Evolutionary conservation across 2,329 filamentous ascomycete genomes (phyloP), one percentile per base, ranked within the genome.

Genomic region (Sphaerulina musiva): DNA sequence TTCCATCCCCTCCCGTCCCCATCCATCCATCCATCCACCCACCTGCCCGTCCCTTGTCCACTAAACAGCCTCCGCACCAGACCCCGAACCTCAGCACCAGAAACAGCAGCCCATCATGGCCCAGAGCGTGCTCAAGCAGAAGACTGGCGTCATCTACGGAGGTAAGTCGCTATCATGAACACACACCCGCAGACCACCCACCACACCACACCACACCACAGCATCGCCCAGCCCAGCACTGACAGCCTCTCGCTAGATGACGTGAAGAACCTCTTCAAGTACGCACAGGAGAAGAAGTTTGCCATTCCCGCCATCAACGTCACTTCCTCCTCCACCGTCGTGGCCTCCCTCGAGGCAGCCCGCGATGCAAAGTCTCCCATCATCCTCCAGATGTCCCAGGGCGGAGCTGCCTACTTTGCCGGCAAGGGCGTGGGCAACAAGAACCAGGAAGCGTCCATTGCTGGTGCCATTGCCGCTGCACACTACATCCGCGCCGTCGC

Each of bases 401-500:
- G 93, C 70, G 91, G 91, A 76, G 87, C 89, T 61, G 91, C 90
- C 68, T 73, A 72, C 69, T 70, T 72, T 62, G 62, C 63, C 68
- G 72, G 74, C 56, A 77, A 78, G 85, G 89, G 87, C 71, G 82
- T 95, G 68, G 77, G 81, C 76, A 95, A 95, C 70, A 76, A 78
- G 60, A 80, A 91, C 77, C 93, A 96, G 78, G 79, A 84, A 68
- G 92, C 90, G 58, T 95, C 90, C 64, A 87, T 98, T 70, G 85
- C 85, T 55, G 93, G 93, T 72, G 80, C 88, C 72, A 76, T 97
- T 62, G 91, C 93, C 60, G 91, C 82, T 66, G 93, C 93, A 65
- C 88, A 95, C 79, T 97, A 89, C 80, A 89, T 96, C 78, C 89
- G 91, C 70, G 79, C 87, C 64, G 77, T 97, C 68, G 89, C 93